These are phyloP conservation scores for Meyerozyma carpophila DNA, from an alignment of 1,139 yeast species.

Conservation along the genomic window DNA sequence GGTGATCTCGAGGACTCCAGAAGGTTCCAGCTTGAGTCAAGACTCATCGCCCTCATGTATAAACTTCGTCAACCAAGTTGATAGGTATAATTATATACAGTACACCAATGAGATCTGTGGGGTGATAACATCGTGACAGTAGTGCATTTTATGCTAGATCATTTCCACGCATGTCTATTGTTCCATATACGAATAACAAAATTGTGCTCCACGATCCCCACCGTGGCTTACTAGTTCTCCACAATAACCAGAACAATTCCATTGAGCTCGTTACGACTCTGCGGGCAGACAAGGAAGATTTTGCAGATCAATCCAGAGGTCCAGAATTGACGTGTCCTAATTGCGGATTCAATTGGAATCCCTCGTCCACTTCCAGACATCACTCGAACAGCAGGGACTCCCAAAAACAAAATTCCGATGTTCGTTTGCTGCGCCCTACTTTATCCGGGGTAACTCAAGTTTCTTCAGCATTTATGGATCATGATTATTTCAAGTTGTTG, in stretches of 20 bases:
- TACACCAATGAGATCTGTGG: background rate
- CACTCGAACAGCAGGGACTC: background rate
- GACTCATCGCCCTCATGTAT: background rate
- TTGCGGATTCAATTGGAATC: conserved; percentile 35
- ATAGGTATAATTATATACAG: background rate
- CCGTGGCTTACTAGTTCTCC: conserved; percentile 40
- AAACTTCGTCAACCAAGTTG: background rate
- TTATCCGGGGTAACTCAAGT: conserved; percentile 2
- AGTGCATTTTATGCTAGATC: background rate
- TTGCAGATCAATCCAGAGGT: background rate
- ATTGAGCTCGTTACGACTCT: conserved; percentile 27
- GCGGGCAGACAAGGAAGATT: background rate
- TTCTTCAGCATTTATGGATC: conserved; percentile 26
- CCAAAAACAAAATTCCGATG: background rate
- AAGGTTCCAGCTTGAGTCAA: background rate
- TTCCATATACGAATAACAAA: conserved; percentile 31
- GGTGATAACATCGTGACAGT: background rate
- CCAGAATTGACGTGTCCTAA: conserved; percentile 30
- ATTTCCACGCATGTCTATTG: conserved; percentile 28
- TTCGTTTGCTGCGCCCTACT: background rate
- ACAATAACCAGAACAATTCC: conserved; percentile 36
- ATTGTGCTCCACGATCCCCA: conserved; percentile 35
- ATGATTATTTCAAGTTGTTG: conserved; percentile 36
- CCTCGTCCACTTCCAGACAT: background rate
- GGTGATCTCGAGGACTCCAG: background rate